phyloP scores from a whole-genome alignment of 495 filamentous ascomycete genomes.

The Neurospora tetrasperma region DNA sequence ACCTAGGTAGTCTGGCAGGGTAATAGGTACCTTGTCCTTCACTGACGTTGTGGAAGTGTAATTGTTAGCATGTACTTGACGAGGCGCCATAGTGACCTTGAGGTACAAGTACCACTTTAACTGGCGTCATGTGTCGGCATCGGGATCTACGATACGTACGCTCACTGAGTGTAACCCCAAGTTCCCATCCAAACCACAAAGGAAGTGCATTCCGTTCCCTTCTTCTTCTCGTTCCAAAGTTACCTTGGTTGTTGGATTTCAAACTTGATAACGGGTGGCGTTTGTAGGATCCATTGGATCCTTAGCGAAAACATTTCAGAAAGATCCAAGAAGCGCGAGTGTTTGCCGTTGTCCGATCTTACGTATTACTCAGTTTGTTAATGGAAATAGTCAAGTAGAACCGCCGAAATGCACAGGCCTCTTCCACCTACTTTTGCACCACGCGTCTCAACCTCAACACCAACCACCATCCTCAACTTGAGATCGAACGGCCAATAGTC shows the following conservation, averaged over 20 bases:
- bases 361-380: neutral
- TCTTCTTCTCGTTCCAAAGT: neutral
- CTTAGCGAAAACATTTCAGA: neutral
- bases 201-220: neutral
- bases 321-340: neutral
- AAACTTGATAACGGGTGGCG: neutral
- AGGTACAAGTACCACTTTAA: constrained; percentile 10
- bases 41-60: neutral
- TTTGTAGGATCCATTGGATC: neutral
- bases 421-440: neutral
- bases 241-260: neutral
- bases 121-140: constrained; percentile 2
- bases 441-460: neutral
- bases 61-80: constrained; percentile 6
- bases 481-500: neutral
- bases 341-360: neutral
- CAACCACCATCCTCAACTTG: neutral
- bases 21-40: neutral
- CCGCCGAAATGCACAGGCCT: neutral
- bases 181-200: neutral
- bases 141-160: neutral
- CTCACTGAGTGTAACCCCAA: neutral
- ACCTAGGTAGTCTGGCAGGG: neutral
- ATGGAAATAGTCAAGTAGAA: neutral
- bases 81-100: neutral